Percentiles rank a stretch among this genome's conserved stretches.
phyloP scores from a whole-genome alignment of 768 basidiomycete species.

The Macrolepiota fuliginosa region DNA sequence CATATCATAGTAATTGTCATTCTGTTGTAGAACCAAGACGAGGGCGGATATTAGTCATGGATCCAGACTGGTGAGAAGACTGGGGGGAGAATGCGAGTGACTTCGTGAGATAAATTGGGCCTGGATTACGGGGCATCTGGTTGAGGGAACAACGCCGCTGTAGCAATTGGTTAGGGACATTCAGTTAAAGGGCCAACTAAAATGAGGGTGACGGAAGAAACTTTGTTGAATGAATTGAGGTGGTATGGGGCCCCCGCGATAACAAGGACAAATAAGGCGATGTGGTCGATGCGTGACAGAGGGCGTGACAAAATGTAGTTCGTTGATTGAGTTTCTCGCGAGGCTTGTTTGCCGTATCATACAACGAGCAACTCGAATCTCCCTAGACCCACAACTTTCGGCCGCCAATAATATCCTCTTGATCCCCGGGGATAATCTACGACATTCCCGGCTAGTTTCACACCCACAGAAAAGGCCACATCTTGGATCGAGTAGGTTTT shows the following conservation, averaged over 20 bases:
- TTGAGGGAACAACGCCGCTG: not conserved
- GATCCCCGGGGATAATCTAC: not conserved
- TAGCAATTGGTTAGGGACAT: no score
- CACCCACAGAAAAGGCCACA: not conserved
- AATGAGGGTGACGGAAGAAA: not conserved
- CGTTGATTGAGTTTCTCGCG: slow-evolving; percentile 26
- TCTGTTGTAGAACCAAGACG: slow-evolving; percentile 62
- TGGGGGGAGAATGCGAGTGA: not conserved
- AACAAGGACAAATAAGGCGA: slow-evolving; percentile 8
- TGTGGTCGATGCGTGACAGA: slow-evolving; percentile 10
- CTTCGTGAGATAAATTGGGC: not conserved
- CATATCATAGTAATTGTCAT: slow-evolving; percentile 67
- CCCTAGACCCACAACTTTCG: not conserved
- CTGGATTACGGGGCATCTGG: not conserved
- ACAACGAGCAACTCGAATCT: slow-evolving; percentile 24
- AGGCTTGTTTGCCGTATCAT: slow-evolving; percentile 23
- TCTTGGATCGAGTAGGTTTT: slow-evolving; percentile 6
- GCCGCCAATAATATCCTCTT: slow-evolving; percentile 14
- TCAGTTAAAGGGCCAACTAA: no score
- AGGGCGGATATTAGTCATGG: slow-evolving; percentile 44
- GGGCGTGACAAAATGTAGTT: slow-evolving; percentile 15
- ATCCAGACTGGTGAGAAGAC: slow-evolving; percentile 39
- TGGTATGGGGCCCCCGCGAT: not conserved
- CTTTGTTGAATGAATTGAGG: not conserved
- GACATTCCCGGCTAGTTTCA: not conserved